phyloP scores from a whole-genome alignment of 78 protist genomes.

The Anaeramoeba flamelloides region DNA sequence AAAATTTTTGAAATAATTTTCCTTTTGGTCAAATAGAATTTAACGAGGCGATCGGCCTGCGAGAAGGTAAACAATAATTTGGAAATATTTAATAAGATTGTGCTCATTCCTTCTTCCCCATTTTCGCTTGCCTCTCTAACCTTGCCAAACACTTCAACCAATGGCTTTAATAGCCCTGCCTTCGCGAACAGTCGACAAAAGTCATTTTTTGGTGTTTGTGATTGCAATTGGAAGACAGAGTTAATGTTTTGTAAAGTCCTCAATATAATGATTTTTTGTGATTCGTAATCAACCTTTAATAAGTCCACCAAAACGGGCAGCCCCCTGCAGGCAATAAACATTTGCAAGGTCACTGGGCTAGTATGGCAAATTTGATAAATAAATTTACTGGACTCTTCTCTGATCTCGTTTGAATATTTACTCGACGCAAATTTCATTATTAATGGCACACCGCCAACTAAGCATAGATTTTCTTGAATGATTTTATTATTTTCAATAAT shows the following conservation, averaged over 20 bases:
- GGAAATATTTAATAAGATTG: slow-evolving; percentile 30
- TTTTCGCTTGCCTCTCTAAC: no score
- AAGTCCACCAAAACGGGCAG: slow-evolving; percentile 52
- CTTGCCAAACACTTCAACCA: slow-evolving; percentile 13
- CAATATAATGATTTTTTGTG: slow-evolving; percentile 20
- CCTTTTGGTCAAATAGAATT: slow-evolving; percentile 27
- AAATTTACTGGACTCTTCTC: slow-evolving; percentile 47
- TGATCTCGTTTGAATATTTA: slow-evolving; percentile 19
- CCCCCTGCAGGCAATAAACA: slow-evolving; percentile 70
- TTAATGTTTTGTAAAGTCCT: slow-evolving; percentile 45
- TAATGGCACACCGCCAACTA: slow-evolving; percentile 64
- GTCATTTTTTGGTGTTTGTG: slow-evolving; percentile 65
- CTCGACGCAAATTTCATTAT: slow-evolving; percentile 31
- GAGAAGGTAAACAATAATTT: slow-evolving; percentile 43
- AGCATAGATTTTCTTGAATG: slow-evolving; percentile 50
- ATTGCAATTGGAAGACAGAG: slow-evolving; percentile 51
- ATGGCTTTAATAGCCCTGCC: slow-evolving; percentile 25
- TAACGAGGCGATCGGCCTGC: slow-evolving; percentile 49
- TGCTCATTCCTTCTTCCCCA: no score
- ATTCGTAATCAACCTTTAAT: slow-evolving; percentile 20
- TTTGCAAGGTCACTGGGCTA: slow-evolving; percentile 41
- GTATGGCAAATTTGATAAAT: slow-evolving; percentile 36
- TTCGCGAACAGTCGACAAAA: slow-evolving; percentile 51
- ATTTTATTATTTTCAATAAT: slow-evolving; percentile 41
- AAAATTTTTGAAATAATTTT: no score